phyloP scores from a whole-genome alignment of 139 green algal species.

The Eudorina sp. region DNA sequence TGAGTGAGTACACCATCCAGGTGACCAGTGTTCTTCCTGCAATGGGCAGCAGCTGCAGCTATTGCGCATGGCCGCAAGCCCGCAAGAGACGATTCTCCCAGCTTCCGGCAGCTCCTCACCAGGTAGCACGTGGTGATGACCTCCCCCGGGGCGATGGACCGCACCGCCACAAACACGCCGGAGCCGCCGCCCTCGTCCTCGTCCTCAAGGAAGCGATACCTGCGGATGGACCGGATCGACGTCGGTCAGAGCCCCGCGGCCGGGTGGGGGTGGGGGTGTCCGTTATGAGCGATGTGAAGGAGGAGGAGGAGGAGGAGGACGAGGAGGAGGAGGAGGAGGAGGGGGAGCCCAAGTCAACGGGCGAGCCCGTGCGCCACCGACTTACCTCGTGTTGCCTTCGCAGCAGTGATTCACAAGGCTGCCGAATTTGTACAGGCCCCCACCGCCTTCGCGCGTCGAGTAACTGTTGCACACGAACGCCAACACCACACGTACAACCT shows the following conservation, averaged over 20 bases:
- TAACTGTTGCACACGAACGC: constrained; percentile 41
- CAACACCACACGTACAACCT: not conserved
- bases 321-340: not conserved
- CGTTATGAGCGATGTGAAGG: not conserved
- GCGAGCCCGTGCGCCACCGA: not conserved
- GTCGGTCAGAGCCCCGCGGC: not conserved
- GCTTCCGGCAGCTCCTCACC: too few relatives aligned
- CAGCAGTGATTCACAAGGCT: constrained; percentile 41
- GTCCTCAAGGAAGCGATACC: constrained; percentile 6
- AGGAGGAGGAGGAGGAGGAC: not conserved
- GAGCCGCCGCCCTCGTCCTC: not conserved
- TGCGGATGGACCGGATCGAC: too few relatives aligned
- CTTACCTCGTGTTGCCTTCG: constrained; percentile 35
- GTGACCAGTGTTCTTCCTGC: too few relatives aligned
- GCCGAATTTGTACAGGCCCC: constrained; percentile 26
- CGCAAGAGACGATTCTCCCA: too few relatives aligned
- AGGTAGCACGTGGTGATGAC: constrained; percentile 49
- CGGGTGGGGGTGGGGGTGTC: not conserved
- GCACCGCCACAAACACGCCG: constrained; percentile 27
- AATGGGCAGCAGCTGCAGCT: too few relatives aligned
- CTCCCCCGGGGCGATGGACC: not conserved
- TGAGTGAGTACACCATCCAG: too few relatives aligned
- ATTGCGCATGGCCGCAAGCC: too few relatives aligned
- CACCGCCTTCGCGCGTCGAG: not conserved
- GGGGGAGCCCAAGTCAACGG: not conserved